Base-by-base conservation (phyloP, 202 grass and related monocot species). In the Carex arenaria region DNA sequence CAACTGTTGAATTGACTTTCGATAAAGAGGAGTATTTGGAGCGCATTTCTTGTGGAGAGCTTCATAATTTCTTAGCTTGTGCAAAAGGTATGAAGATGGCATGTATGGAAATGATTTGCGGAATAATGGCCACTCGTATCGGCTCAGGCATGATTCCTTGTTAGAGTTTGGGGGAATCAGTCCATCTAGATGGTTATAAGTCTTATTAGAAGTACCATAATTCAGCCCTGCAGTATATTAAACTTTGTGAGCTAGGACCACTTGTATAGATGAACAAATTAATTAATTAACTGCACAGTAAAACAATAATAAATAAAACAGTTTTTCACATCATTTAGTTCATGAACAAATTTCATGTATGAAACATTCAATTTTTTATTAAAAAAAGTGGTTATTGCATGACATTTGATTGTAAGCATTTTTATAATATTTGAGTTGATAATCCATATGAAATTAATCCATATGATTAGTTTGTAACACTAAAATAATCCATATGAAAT, bases 51-150 rank as follows among this genome's bases (percentile, higher is more conserved):
- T 42, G 38, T 92, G 90, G 0, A 69, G 87, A 1, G 78, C 82
- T n/a, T 92, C 90, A 26, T 92, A 89, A 78, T n/a, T 63, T 34
- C 90, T 83, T 2, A 92, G 83, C 78, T 89, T 92, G 14, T 82
- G 84, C 51, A 88, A 0, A 40, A 94, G 92, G 83, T 88, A 85
- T 9, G 87, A 12, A 0, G 90, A 92, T 0, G 89, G 34, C 34
- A 4, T 6, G 59, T 87, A 71, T 0, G 85, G 87, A 1, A 80
- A 88, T 40, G 14, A 4, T 85, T 79, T 67, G 75, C 30, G 59
- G 51, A 85, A 62, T 11, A 8, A 5, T 42, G 83, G 45, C 12
- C 84, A 64, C 7, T 88, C 43, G 61, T 86, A 83, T 3, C 91
- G 73, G 51, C 32, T 34, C 32, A 34, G 32, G 32, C 88, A 93